These are phyloP conservation scores for Cercospora sesami DNA, from an alignment of 2,329 filamentous ascomycete genomes.

Conservation along the genomic window DNA sequence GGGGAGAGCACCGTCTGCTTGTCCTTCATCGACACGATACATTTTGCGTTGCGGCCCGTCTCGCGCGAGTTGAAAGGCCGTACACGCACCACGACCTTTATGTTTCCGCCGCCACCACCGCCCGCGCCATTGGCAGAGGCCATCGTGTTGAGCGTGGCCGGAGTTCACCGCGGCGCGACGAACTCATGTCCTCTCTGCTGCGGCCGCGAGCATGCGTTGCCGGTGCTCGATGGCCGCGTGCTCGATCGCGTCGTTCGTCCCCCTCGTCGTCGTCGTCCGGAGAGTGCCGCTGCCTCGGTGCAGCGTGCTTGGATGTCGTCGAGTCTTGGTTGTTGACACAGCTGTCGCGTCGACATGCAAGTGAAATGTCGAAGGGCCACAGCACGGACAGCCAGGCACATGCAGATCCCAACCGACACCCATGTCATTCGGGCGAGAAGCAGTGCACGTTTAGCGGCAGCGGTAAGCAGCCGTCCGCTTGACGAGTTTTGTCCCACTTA, in stretches of 20 bases:
- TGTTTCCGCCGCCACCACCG: slow-evolving; percentile 63
- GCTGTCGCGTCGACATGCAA: background rate
- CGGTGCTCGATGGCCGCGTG: background rate
- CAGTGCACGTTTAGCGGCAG: background rate
- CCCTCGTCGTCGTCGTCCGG: background rate
- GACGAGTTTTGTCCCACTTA: background rate
- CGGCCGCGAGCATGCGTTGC: background rate
- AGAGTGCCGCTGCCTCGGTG: background rate
- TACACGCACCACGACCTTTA: slow-evolving; percentile 98
- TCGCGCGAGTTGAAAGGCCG: slow-evolving; percentile 82
- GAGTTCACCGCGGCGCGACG: slow-evolving; percentile 6
- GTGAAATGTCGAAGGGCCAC: background rate
- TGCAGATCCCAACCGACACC: slow-evolving; percentile 6
- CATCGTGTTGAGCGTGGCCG: slow-evolving; percentile 24
- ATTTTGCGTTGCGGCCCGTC: slow-evolving; percentile 92
- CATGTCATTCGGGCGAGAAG: background rate
- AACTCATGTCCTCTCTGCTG: slow-evolving; percentile 8
- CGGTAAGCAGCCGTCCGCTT: background rate
- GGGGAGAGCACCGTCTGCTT: slow-evolving; percentile 83
- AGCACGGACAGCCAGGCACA: slow-evolving; percentile 6
- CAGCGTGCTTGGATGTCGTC: background rate
- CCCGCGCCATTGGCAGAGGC: slow-evolving; percentile 40
- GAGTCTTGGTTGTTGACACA: background rate
- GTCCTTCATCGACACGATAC: slow-evolving; percentile 95
- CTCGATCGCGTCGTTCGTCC: background rate